Evolutionary conservation across 2,329 filamentous ascomycete genomes (phyloP), one percentile per base, ranked within the genome.

Genomic region (Aspergillus persii): DNA sequence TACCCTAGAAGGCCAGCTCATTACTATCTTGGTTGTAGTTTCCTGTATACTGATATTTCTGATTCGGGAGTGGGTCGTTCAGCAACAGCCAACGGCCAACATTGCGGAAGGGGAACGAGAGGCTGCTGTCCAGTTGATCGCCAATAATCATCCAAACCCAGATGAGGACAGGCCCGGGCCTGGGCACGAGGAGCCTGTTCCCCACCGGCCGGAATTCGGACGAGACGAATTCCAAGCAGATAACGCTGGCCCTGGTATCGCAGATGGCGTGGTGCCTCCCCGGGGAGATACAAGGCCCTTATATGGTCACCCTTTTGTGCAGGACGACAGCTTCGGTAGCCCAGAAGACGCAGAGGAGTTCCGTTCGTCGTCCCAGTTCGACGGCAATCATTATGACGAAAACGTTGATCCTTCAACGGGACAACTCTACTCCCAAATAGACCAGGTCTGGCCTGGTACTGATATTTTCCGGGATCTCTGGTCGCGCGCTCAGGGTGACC

Each of bases 41-140:
- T 92, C 89, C 59, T 99, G 98, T 75, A 97, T 99, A 60, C 80
- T 99, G n/a, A 88, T 99, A 47, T 99, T 99, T 66, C 79, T 99
- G 3, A 97, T 99, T 50, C 83, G 96, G 50, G 95, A 99, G 77
- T 99, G 96, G 84, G 95, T 99, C 53, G 92, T 99, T 8, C 95
- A 99, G 73, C 95, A 99, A 73, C 95, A 99, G 71, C 95, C 94
- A 4, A 89, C 93, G 64, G 89, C 95, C 66, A 96, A 96, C 68
- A 88, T 95, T 80, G 89, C 87, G 0, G 88, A 76, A 63, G 74
- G 71, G 8, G 78, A 72, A 69, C 81, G 74, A 61, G 80, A 76
- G 69, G 86, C 83, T 9, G 83, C 80, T 7, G 76, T 77, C n/a
- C 80, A 80, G 55, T 58, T 78, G 41, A 73, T 78, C 52, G 75